Evolutionary conservation across 176 grass and related monocot species (phyloP), one percentile per base, ranked within the genome.

Genomic region (Eremochloa ophiuroides): DNA sequence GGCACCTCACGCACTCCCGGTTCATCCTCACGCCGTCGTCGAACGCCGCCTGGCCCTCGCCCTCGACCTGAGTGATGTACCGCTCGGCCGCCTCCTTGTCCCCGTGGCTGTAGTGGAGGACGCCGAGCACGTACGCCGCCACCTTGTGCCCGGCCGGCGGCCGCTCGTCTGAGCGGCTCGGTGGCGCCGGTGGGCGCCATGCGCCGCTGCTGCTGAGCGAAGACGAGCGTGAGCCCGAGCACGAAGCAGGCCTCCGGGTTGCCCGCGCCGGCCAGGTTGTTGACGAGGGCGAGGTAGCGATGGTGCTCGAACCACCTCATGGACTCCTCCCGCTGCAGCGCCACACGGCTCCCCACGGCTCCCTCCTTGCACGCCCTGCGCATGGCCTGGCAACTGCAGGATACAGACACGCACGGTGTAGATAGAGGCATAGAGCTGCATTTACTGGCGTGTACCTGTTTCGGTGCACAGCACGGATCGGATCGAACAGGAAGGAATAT

Each of bases 231-330:
- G 17, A 82, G 4, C 27, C 76, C 69, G 7, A 15, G 6, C 12
- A 64, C 5, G 82, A 76, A 89, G 64, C 76, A 63, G 3, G 82
- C 77, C 22, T 85, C 87, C 2, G 70, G 70, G 48, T 88, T 88
- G 30, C 62, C 81, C 0, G 18, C 62, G 3, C 0, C 3, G 23
- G 81, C 76, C 0, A 79, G 62, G 41, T 75, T 53, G 13, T 6
- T 1, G 27, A 89, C 47, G 41, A 89, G 25, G 62, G 70, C 71
- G 40, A 40, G 15, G 31, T 62, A 85, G n/a, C 31, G 62, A 2
- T 10, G 7, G 3, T 14, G 17, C 0, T 89, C 31, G 33, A 4
- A 11, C 87, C 82, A 89, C 20, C 23, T 68, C 82, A 89, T 66
- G 23, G 1, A 5, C 1, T 22, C 35, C 53, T 84, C 62, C 20